These are phyloP conservation scores for Rhynchosporium graminicola DNA, from an alignment of 2,329 filamentous ascomycete species.

Conservation along the genomic window DNA sequence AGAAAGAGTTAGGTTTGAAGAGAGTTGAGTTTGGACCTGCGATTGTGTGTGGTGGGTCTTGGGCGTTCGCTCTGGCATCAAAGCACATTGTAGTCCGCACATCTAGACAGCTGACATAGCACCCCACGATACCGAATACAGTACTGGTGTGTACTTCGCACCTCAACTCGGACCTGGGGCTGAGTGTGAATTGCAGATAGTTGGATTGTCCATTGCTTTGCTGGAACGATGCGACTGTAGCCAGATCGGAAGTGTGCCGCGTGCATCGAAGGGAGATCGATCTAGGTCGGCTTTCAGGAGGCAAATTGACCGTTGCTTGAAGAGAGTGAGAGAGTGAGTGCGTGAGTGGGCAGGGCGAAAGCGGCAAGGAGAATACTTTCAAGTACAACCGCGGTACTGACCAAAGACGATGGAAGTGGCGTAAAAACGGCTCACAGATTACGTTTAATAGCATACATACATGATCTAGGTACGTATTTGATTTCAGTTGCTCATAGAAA, in stretches of 20 bases:
- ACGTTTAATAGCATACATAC: no score
- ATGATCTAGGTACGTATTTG: no score
- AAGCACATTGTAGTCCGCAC: background rate
- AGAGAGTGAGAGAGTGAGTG: no score
- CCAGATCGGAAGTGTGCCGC: background rate
- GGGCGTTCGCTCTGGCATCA: background rate
- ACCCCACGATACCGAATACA: background rate
- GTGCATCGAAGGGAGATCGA: background rate
- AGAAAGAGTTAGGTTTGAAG: no score
- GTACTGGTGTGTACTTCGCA: background rate
- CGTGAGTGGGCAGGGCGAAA: no score
- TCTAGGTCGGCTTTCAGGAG: background rate
- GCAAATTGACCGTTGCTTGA: no score
- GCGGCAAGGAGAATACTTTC: no score
- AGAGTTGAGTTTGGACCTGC: background rate
- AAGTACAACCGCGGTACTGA: no score
- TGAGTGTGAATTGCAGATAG: background rate
- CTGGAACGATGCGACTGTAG: background rate
- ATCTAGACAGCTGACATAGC: slow-evolving; percentile 8
- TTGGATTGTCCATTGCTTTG: background rate
- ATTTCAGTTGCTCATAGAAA: no score
- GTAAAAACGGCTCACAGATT: no score
- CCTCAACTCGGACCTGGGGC: slow-evolving; percentile 2
- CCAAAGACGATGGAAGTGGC: no score
- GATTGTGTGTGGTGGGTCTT: background rate